Evolutionary conservation across 768 basidiomycete species (phyloP).

Genomic region (Pisolithus albus): DNA sequence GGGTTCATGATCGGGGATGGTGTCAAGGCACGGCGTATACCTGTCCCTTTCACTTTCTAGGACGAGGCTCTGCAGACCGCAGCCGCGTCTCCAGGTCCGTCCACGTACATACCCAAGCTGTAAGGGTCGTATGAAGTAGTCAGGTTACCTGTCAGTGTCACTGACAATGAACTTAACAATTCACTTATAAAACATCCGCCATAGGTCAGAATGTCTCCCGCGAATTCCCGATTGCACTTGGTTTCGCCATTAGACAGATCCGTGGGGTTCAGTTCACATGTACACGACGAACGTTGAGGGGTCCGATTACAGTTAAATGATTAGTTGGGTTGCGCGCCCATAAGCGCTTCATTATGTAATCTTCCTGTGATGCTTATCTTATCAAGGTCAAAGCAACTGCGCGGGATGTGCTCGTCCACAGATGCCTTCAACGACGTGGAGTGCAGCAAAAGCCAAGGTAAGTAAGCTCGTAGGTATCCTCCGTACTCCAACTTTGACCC

Average conservation of each 20-base stretch:
- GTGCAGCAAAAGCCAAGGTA: conserved; percentile 56
- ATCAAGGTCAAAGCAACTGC: not conserved
- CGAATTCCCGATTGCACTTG: too few species aligned
- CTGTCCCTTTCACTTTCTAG: not conserved
- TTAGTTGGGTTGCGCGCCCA: too few species aligned
- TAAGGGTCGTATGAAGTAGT: not conserved
- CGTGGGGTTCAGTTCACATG: too few species aligned
- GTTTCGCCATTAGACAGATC: too few species aligned
- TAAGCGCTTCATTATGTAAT: too few species aligned
- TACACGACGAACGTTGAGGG: too few species aligned
- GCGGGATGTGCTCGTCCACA: not conserved
- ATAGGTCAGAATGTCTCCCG: too few species aligned
- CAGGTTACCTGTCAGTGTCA: not conserved
- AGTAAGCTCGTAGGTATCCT: conserved; percentile 10
- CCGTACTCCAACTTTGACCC: conserved; percentile 5
- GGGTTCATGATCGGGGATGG: not conserved
- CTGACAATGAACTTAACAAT: not conserved
- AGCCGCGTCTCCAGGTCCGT: not conserved
- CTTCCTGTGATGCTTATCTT: not conserved
- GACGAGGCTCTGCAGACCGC: not conserved
- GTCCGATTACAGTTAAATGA: too few species aligned
- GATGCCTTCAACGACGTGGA: conserved; percentile 43
- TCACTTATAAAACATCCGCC: too few species aligned
- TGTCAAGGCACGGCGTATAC: not conserved
- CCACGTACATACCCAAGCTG: not conserved